Evolutionary conservation across 805 yeast genomes (phyloP).

Genomic region (Metschnikowia henanensis): DNA sequence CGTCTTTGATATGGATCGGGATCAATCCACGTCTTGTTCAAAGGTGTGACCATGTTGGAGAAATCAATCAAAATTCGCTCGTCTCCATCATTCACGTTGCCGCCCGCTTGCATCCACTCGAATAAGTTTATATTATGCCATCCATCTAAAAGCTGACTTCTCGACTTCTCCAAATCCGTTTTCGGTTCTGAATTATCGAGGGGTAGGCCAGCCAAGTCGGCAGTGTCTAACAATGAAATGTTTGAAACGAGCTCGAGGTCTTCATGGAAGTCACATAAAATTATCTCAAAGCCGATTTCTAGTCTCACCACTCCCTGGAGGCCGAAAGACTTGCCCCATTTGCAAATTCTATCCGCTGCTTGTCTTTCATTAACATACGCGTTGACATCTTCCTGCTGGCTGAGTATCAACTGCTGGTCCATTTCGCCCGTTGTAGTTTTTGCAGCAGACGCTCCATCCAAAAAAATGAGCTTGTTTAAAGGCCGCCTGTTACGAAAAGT

Average conservation of each 20-base stretch:
- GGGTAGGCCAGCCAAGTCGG: slow-evolving; percentile 42
- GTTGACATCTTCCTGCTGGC: slow-evolving; percentile 22
- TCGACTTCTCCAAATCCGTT: slow-evolving; percentile 5
- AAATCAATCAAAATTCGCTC: slow-evolving; percentile 50
- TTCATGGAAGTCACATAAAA: slow-evolving; percentile 58
- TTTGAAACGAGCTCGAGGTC: slow-evolving; percentile 48
- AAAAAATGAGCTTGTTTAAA: slow-evolving; percentile 46
- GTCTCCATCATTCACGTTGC: slow-evolving; percentile 48
- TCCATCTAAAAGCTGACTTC: slow-evolving; percentile 22
- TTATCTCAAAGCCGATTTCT: slow-evolving; percentile 62
- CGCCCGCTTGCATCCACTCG: slow-evolving; percentile 50
- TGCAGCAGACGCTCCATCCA: slow-evolving; percentile 75
- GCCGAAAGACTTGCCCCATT: slow-evolving; percentile 54
- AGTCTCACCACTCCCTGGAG: slow-evolving; percentile 59
- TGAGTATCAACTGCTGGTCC: slow-evolving; percentile 45
- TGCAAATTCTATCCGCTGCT: slow-evolving; percentile 52
- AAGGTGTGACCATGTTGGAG: slow-evolving; percentile 51
- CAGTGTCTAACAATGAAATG: slow-evolving; percentile 37
- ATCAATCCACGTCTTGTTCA: slow-evolving; percentile 48
- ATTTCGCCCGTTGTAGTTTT: slow-evolving; percentile 56
- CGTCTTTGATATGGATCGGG: slow-evolving; percentile 50
- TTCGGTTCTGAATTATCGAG: slow-evolving; percentile 2
- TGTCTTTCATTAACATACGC: slow-evolving; percentile 36
- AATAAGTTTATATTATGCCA: slow-evolving; percentile 35
- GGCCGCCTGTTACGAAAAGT: slow-evolving; percentile 51